Conservation (phyloP, 2,329 filamentous ascomycete species). For the Aspergillaceae sp. region DNA sequence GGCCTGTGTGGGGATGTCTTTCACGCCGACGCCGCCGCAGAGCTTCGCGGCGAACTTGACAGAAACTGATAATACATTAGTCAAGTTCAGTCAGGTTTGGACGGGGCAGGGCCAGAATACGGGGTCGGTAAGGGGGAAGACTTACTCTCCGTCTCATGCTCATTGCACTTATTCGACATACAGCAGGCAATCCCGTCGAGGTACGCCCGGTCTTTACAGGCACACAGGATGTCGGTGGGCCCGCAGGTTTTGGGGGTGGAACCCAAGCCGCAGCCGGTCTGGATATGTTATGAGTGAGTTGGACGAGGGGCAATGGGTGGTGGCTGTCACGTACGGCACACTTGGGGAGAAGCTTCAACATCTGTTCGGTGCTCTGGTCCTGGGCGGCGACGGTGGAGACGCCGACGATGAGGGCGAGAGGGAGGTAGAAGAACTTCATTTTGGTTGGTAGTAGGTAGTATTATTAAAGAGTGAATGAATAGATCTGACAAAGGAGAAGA, state of each 20-base stretch:
- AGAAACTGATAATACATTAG: conserved; percentile 16
- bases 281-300: conserved; percentile 4
- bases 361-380: conserved; percentile 4
- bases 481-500: not conserved
- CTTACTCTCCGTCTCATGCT: not conserved
- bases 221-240: conserved; percentile 39
- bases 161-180: conserved; percentile 35
- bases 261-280: conserved; percentile 35
- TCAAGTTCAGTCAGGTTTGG: too few species aligned
- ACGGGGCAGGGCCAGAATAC: too few species aligned
- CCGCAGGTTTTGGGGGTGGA: conserved; percentile 33
- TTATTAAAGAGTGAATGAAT: not conserved
- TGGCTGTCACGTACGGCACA: conserved; percentile 46
- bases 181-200: conserved; percentile 44
- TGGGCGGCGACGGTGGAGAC: conserved; percentile 41
- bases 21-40: conserved; percentile 31
- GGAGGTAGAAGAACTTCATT: conserved; percentile 45
- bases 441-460: conserved; percentile 9
- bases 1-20: conserved; percentile 24
- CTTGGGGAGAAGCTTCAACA: conserved; percentile 36
- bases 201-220: conserved; percentile 41
- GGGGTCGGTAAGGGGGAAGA: too few species aligned
- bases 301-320: conserved; percentile 11
- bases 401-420: conserved; percentile 47
- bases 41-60: conserved; percentile 29